Conservation (phyloP, 2,329 filamentous ascomycete genomes). For the Apiospora hydei region DNA sequence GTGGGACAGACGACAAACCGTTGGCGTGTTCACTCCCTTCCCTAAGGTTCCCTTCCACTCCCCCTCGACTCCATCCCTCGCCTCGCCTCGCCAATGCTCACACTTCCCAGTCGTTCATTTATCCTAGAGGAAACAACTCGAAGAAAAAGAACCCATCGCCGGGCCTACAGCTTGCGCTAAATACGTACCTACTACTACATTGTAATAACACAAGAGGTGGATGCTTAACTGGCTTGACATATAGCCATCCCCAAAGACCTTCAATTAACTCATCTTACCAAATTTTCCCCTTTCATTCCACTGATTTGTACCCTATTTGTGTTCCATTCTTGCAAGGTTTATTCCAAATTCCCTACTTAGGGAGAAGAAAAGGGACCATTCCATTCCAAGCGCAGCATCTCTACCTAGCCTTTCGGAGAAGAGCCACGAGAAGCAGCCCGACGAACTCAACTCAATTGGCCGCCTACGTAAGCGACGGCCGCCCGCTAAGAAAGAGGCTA, state of each 20-base stretch:
- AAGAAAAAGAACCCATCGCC: neutral
- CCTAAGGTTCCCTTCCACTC: neutral
- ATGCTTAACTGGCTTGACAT: neutral
- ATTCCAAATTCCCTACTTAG: neutral
- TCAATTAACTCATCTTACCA: neutral
- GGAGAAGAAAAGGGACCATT: neutral
- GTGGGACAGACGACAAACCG: conserved; percentile 13
- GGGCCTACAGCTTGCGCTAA: neutral
- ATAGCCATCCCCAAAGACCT: neutral
- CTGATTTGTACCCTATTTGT: neutral
- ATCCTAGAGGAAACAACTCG: neutral
- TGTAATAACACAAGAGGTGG: neutral
- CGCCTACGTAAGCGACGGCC: conserved; percentile 7
- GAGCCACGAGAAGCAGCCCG: neutral
- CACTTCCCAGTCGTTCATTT: neutral
- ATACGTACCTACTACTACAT: neutral
- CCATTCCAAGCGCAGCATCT: neutral
- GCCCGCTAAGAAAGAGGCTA: neutral
- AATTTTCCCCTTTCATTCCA: neutral
- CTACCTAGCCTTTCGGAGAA: neutral
- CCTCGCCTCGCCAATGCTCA: neutral
- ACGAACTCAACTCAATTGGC: neutral
- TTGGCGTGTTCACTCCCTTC: conserved; percentile 2
- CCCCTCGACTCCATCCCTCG: neutral
- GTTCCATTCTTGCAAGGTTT: no score